These are phyloP conservation scores for Cystobasidium pallidum DNA, from an alignment of 1,284 basidiomycete genomes.

Conservation along the genomic window DNA sequence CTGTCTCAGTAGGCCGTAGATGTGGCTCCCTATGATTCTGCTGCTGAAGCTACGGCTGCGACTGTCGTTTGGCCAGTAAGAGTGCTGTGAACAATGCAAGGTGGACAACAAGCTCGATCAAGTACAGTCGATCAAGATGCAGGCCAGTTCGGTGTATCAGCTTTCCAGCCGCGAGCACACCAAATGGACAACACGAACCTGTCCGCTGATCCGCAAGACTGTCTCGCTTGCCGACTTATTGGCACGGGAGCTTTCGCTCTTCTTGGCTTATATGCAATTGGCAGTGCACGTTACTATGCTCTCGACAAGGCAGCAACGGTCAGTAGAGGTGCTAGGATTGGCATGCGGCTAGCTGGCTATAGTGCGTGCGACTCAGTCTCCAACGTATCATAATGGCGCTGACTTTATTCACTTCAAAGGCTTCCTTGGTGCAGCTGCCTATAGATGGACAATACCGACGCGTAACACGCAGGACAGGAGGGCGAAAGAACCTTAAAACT, in stretches of 20 bases:
- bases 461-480: background rate
- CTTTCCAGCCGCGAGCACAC: no score
- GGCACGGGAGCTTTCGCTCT: conserved; percentile 30
- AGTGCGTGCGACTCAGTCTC: background rate
- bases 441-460: conserved; percentile 31
- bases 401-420: background rate
- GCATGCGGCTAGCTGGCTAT: conserved; percentile 32
- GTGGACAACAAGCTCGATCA: background rate
- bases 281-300: conserved; percentile 28
- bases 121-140: background rate
- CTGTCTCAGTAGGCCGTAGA: background rate
- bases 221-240: conserved; percentile 34
- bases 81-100: no score
- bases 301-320: conserved; percentile 19
- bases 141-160: no score
- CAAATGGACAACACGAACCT: background rate
- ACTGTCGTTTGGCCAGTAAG: conserved; percentile 5
- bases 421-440: conserved; percentile 35
- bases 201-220: conserved; percentile 14
- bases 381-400: background rate
- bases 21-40: background rate
- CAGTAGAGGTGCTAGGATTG: conserved; percentile 16
- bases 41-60: background rate
- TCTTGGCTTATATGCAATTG: conserved; percentile 32
- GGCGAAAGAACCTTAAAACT: background rate